Evolutionary conservation across 306 rosid genomes (phyloP).

Genomic region (Coriaria nepalensis): DNA sequence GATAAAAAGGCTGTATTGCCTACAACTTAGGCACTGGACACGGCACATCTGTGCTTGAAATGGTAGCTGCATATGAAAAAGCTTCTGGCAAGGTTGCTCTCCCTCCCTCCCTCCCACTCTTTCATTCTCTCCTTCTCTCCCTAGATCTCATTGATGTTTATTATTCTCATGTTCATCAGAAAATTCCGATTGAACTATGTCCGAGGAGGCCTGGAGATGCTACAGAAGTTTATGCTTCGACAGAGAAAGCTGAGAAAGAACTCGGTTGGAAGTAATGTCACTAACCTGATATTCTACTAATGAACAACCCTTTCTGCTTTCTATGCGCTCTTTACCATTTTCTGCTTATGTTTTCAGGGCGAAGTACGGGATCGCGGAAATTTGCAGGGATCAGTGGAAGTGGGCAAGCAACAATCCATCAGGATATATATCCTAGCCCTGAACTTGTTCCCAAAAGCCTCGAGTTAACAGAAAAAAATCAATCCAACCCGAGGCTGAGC

Average conservation of each 20-base stretch:
- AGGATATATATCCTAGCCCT: constrained; percentile 51
- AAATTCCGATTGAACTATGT: constrained; percentile 63
- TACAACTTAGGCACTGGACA: constrained; percentile 85
- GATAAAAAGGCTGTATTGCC: constrained; percentile 60
- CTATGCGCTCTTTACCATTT: background rate
- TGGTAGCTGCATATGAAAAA: constrained; percentile 82
- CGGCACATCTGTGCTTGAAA: constrained; percentile 87
- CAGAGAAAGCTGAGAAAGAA: constrained; percentile 68
- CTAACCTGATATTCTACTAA: constrained; percentile 3
- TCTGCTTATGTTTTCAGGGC: constrained; percentile 24
- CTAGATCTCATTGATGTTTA: background rate
- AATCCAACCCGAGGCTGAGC: too few species aligned
- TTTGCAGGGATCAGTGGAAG: constrained; percentile 98
- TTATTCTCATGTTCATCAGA: constrained; percentile 29
- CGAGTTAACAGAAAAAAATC: too few species aligned
- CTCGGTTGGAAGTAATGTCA: constrained; percentile 78
- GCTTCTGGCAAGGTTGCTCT: constrained; percentile 60
- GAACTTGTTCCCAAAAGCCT: constrained; percentile 1
- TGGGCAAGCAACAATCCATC: constrained; percentile 87
- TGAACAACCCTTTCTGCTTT: background rate
- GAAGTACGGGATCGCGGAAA: constrained; percentile 52
- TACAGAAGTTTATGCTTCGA: constrained; percentile 81
- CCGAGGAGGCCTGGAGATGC: constrained; percentile 88
- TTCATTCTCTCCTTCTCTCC: background rate
- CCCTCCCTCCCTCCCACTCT: background rate